phyloP scores from a whole-genome alignment of 2,329 filamentous ascomycete genomes.

The Colletotrichum sp. region DNA sequence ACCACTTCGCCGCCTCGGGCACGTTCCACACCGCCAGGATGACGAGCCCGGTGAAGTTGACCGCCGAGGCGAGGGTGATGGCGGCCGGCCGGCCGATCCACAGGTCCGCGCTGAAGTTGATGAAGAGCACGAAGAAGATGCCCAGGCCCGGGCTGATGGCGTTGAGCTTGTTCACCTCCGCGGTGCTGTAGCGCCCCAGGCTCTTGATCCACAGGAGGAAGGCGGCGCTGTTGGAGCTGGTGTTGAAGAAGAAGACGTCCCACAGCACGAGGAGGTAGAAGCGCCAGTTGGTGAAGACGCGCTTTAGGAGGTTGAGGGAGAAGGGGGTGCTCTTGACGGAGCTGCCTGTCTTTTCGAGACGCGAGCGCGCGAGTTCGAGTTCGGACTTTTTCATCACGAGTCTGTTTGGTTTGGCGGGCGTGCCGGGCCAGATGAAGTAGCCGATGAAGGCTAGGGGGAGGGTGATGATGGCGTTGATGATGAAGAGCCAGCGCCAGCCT shows the following conservation, averaged over 20 bases:
- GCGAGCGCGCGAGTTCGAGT: slow-evolving; percentile 46
- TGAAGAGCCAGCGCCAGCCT: slow-evolving; percentile 64
- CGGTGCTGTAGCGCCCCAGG: slow-evolving; percentile 49
- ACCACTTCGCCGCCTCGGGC: slow-evolving; percentile 58
- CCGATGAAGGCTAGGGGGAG: background rate
- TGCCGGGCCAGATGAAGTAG: background rate
- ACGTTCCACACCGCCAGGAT: slow-evolving; percentile 62
- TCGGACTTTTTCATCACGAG: slow-evolving; percentile 52
- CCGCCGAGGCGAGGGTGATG: slow-evolving; percentile 53
- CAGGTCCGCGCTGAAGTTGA: slow-evolving; percentile 62
- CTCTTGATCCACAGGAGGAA: slow-evolving; percentile 66
- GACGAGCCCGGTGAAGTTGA: slow-evolving; percentile 57
- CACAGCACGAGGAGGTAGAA: slow-evolving; percentile 57
- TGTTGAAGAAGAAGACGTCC: slow-evolving; percentile 64
- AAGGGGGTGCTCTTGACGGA: slow-evolving; percentile 44
- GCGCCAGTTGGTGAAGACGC: slow-evolving; percentile 45
- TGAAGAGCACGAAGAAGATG: slow-evolving; percentile 59
- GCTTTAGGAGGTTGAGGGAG: slow-evolving; percentile 30
- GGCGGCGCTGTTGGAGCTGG: slow-evolving; percentile 43
- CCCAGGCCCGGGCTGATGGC: slow-evolving; percentile 58
- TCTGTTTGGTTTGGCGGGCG: slow-evolving; percentile 48
- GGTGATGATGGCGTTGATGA: slow-evolving; percentile 39
- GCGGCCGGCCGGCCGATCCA: slow-evolving; percentile 59
- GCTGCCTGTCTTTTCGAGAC: slow-evolving; percentile 41
- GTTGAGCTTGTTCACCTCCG: slow-evolving; percentile 55